Conservation (phyloP, 2,329 filamentous ascomycete species). For the Chaetomiaceae sp. region DNA sequence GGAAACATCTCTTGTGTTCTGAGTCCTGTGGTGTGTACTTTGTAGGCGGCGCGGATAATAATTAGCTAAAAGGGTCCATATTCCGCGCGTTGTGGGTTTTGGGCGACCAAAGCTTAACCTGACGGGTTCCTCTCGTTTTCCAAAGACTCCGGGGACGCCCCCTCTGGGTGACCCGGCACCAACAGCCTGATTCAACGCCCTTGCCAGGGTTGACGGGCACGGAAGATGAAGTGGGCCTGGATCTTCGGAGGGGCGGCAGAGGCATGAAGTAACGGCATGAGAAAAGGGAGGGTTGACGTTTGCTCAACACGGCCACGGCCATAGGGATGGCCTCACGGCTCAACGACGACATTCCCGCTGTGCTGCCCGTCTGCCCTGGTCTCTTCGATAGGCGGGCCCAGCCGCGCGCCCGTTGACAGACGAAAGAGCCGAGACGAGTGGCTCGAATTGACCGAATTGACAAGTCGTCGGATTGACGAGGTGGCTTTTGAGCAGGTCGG, state of each 20-base stretch:
- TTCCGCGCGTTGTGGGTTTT: background rate
- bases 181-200: slow-evolving; percentile 23
- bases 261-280: slow-evolving; percentile 20
- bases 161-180: slow-evolving; percentile 8
- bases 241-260: slow-evolving; percentile 14
- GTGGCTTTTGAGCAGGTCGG: slow-evolving; percentile 9
- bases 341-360: no score
- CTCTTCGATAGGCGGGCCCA: background rate
- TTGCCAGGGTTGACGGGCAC: background rate
- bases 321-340: background rate
- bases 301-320: background rate
- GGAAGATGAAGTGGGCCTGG: slow-evolving; percentile 24
- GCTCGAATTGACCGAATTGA: background rate
- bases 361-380: no score
- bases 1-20: no score
- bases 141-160: background rate
- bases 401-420: slow-evolving; percentile 1
- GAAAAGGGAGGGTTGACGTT: slow-evolving; percentile 7
- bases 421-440: background rate
- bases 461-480: background rate
- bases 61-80: no score
- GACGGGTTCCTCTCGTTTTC: background rate
- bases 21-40: no score
- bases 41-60: no score
- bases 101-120: background rate